Evolutionary conservation across 176 grass and related monocot species (phyloP), one percentile per base, ranked within the genome.

Genomic region (Metroxylon sagu): DNA sequence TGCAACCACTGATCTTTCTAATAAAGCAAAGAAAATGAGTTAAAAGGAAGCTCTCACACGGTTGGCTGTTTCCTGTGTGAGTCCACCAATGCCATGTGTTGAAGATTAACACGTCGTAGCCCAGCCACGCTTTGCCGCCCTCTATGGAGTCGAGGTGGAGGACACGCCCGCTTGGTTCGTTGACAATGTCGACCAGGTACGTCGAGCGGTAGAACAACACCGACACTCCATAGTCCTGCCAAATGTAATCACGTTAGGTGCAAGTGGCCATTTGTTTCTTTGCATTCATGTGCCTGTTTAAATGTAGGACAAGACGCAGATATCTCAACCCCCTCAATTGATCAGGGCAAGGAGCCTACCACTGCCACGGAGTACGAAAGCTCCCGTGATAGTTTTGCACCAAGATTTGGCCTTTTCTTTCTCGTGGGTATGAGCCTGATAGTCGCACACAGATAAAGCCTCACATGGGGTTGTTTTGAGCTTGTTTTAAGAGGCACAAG

Each of bases 51-150:
- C 26, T 29, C 18, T 17, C 81, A 27, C 77, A 98, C 93, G 93
- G 87, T n/a, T 98, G 93, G 39, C 73, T 70, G 2, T 19, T 79
- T 53, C 93, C 87, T 48, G 71, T 98, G 93, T 98, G 93, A 16
- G 93, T 89, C 93, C 93, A 98, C 93, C 93, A 98, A 55, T 98
- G 93, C 87, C 93, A 92, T 0, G 87, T 83, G 78, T 98, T 98
- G 84, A 98, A 91, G 64, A 92, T 43, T 65, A 98, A 62, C 52
- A 92, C 19, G 76, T 98, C 67, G 16, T 75, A 59, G 25, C 70
- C 84, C 43, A 85, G 68, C 93, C 93, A 98, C 18, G 84, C 73
- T 14, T 70, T 54, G 64, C 87, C 93, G 80, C 62, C 69, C 6
- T 55, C 26, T 60, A 98, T 98, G 69, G 80, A 83, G 59, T 89